phyloP scores from a whole-genome alignment of 31 red algal genomes.

The Bonnemaisonia californica region DNA sequence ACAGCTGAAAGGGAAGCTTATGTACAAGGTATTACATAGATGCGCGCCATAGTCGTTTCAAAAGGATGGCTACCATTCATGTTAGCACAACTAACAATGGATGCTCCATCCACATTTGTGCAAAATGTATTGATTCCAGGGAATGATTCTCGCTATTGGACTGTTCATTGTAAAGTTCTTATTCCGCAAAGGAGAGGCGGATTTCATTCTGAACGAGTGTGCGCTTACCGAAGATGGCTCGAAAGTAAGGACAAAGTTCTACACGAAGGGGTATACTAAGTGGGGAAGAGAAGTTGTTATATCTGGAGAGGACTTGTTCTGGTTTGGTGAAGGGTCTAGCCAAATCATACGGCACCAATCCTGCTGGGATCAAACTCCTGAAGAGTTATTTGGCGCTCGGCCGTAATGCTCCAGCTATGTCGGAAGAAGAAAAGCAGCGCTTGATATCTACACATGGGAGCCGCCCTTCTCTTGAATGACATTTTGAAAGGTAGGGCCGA shows the following conservation, averaged over 20 bases:
- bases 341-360: slow-evolving; percentile 35
- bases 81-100: not conserved
- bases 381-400: too few relatives aligned
- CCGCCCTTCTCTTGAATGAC: too few relatives aligned
- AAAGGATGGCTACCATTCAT: too few relatives aligned
- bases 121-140: not conserved
- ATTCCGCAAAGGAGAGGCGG: slow-evolving; percentile 7
- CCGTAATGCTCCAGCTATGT: too few relatives aligned
- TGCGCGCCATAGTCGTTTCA: too few relatives aligned
- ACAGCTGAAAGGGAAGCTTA: slow-evolving; percentile 27
- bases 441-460: too few relatives aligned
- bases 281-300: slow-evolving; percentile 22
- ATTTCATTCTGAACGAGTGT: slow-evolving; percentile 29
- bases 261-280: slow-evolving; percentile 18
- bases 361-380: slow-evolving; percentile 28
- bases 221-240: slow-evolving; percentile 27
- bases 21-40: slow-evolving; percentile 47
- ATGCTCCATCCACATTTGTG: not conserved
- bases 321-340: slow-evolving; percentile 39
- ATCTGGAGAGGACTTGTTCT: slow-evolving; percentile 39
- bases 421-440: too few relatives aligned
- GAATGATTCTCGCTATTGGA: slow-evolving; percentile 35
- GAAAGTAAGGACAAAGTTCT: slow-evolving; percentile 20
- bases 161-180: slow-evolving; percentile 11
- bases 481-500: too few relatives aligned